These are phyloP conservation scores for Pestalotiopsis fici DNA, from an alignment of 2,329 filamentous ascomycete genomes.

Conservation along the genomic window DNA sequence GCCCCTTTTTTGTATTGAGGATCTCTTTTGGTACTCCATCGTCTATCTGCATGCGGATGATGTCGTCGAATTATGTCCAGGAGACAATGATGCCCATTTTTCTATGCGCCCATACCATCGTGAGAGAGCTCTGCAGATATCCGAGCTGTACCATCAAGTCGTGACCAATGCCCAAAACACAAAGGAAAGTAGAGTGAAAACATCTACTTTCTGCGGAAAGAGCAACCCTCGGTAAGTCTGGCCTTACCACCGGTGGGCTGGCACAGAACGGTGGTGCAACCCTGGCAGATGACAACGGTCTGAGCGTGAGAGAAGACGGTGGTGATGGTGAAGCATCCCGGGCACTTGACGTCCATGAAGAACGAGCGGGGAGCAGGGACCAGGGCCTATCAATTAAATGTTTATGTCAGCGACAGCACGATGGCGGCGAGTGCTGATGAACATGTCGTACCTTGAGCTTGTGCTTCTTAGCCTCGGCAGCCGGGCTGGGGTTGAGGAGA, in stretches of 20 bases:
- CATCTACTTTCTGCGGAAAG: slow-evolving; percentile 99
- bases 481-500: slow-evolving; percentile 98
- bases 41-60: slow-evolving; percentile 64
- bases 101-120: slow-evolving; percentile 51
- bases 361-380: slow-evolving; percentile 97
- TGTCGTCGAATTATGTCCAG: slow-evolving; percentile 34
- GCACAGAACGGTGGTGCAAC: slow-evolving; percentile 99
- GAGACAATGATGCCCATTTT: slow-evolving; percentile 32
- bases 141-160: slow-evolving; percentile 56
- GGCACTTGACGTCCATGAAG: slow-evolving; percentile 99
- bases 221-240: slow-evolving; percentile 98
- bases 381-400: slow-evolving; percentile 66
- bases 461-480: slow-evolving; percentile 99
- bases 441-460: slow-evolving; percentile 90
- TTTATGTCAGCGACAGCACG: neutral
- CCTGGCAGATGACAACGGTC: slow-evolving; percentile 99
- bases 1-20: slow-evolving; percentile 63
- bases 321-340: slow-evolving; percentile 99
- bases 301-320: slow-evolving; percentile 99
- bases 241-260: slow-evolving; percentile 99
- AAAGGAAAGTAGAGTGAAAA: slow-evolving; percentile 43
- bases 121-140: slow-evolving; percentile 55
- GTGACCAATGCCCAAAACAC: slow-evolving; percentile 45
- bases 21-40: slow-evolving; percentile 64
- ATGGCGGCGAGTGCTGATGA: slow-evolving; percentile 17